Evolutionary conservation across 2,329 filamentous ascomycete genomes (phyloP).

Genomic region (Botrytis squamosa): DNA sequence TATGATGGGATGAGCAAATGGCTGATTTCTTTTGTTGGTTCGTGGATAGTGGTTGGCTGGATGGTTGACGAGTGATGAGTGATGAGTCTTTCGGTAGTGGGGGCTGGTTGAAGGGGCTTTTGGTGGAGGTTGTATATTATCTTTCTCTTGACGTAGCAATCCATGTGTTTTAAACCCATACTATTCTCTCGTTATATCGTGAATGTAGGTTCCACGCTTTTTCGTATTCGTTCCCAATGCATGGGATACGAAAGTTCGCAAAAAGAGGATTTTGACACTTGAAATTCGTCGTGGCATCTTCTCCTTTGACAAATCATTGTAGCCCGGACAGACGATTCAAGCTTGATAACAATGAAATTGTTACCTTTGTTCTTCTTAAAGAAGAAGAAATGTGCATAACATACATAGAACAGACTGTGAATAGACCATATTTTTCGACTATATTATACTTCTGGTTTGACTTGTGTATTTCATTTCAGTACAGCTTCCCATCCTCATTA

Average conservation of each 20-base stretch:
- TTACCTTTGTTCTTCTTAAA: background rate
- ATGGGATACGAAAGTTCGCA: background rate
- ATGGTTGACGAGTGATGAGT: background rate
- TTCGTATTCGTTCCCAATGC: background rate
- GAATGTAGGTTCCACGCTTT: background rate
- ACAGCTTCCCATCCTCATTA: background rate
- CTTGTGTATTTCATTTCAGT: background rate
- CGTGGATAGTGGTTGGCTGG: background rate
- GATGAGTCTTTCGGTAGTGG: background rate
- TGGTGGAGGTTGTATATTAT: conserved; percentile 21
- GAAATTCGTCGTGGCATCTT: background rate
- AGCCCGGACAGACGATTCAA: background rate
- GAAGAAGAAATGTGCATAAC: background rate
- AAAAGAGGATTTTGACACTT: background rate
- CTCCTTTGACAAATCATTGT: background rate
- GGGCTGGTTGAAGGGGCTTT: background rate
- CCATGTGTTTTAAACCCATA: conserved; percentile 12
- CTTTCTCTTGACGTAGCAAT: conserved; percentile 19
- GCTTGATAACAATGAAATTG: background rate
- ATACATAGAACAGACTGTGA: background rate
- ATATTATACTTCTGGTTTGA: background rate
- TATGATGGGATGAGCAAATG: background rate
- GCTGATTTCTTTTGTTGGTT: background rate
- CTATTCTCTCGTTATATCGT: background rate
- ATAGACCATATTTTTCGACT: background rate